Evolutionary conservation across 176 grass and related monocot species (phyloP), one percentile per base, ranked within the genome.

Genomic region (Coix lacrymajobi): DNA sequence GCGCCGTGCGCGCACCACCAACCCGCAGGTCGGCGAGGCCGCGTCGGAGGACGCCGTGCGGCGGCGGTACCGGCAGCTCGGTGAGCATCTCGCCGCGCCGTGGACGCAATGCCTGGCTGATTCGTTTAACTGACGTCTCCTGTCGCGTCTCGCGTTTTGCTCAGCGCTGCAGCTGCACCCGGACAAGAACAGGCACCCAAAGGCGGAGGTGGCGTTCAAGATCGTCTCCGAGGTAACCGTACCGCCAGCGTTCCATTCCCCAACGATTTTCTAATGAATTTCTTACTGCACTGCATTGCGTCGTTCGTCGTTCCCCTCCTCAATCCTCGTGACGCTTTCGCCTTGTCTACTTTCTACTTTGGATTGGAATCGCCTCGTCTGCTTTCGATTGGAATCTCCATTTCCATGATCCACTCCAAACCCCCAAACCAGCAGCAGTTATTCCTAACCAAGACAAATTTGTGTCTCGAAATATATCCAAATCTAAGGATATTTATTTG

Each of bases 141-240:
- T n/a, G n/a, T n/a, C n/a, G n/a, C n/a, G n/a, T n/a, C n/a, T n/a
- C n/a, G n/a, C n/a, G n/a, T 45, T 26, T 62, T 43, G 26, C 26
- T 73, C 69, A 98, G 96, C 93, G 69, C 79, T 98, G 84, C 96
- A 90, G 75, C 90, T 98, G 61, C 96, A 98, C 46, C 96, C 96
- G 54, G 96, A 98, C 87, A 98, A 98, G 88, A 98, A 98, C 93
- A 90, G 78, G 69, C 96, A 98, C 67, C 87, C 83, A 12, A 92
- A 95, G 69, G 96, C 96, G 11, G 96, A 95, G 86, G 57, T 86
- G 77, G 96, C 96, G 1, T 98, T 98, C 90, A 98, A 98, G 82
- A 76, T 98, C 69, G 81, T 98, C 87, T 91, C 91, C 46, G 88
- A 98, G 96, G 92, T 98, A 6, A 17, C 46, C 34, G 1, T 1